Evolutionary conservation across 352 stramenopile genomes (phyloP).

Genomic region (Pythium scleroteichum): DNA sequence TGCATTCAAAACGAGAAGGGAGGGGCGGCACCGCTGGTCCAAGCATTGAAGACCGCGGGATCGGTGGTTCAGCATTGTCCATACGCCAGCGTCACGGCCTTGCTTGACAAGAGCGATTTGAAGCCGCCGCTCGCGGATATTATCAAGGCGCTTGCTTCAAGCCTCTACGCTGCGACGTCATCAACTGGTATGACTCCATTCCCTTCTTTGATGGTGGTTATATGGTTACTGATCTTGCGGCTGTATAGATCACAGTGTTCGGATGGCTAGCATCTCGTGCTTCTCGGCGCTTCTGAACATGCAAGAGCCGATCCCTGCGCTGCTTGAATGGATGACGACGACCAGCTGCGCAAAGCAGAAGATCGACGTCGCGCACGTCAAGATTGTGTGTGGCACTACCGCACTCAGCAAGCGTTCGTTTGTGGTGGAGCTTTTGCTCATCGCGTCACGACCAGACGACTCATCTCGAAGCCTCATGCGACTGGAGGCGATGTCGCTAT

Average conservation of each 20-base stretch:
- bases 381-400: conserved; percentile 62
- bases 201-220: neutral
- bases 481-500: conserved; percentile 80
- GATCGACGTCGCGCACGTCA: conserved; percentile 58
- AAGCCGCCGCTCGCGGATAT: conserved; percentile 61
- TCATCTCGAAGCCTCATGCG: conserved; percentile 51
- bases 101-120: conserved; percentile 55
- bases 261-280: conserved; percentile 77
- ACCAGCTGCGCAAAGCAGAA: conserved; percentile 45
- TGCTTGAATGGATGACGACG: conserved; percentile 76
- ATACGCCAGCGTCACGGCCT: conserved; percentile 56
- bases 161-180: conserved; percentile 61
- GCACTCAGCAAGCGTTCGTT: conserved; percentile 64
- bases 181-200: conserved; percentile 43
- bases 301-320: conserved; percentile 53
- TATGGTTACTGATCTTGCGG: neutral
- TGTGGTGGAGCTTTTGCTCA: conserved; percentile 71
- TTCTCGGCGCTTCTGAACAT: conserved; percentile 79
- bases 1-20: conserved; percentile 83
- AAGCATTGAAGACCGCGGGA: conserved; percentile 73
- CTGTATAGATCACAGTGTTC: conserved; percentile 66
- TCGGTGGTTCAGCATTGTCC: conserved; percentile 81
- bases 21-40: conserved; percentile 40
- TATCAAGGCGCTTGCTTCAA: conserved; percentile 64
- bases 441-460: conserved; percentile 65